These are phyloP conservation scores for Myriosclerotinia duriaeana DNA, from an alignment of 2,329 filamentous ascomycete genomes.

Conservation along the genomic window DNA sequence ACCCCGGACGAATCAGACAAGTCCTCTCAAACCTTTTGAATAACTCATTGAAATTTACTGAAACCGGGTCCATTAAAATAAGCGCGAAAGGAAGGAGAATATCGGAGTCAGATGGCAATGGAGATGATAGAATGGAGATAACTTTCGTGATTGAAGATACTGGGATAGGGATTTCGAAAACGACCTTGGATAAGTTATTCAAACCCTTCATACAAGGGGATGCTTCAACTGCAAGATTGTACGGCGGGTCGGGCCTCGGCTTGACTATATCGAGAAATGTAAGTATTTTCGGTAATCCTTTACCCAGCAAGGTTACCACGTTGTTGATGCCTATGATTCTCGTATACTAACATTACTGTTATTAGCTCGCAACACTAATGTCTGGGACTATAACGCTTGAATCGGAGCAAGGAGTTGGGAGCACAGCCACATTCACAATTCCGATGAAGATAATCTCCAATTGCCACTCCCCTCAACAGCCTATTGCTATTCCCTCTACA, in stretches of 20 bases:
- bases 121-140: constrained; percentile 49
- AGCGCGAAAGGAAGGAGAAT: constrained; percentile 40
- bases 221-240: constrained; percentile 72
- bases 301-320: neutral
- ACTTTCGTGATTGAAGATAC: constrained; percentile 73
- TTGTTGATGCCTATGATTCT: neutral
- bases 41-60: constrained; percentile 81
- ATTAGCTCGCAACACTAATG: constrained; percentile 34
- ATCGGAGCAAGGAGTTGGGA: constrained; percentile 28
- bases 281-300: constrained; percentile 1
- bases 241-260: constrained; percentile 74
- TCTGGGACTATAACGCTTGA: constrained; percentile 30
- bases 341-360: neutral
- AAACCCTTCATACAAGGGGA: constrained; percentile 79
- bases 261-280: constrained; percentile 64
- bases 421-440: constrained; percentile 32
- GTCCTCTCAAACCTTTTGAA: constrained; percentile 78
- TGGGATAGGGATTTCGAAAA: constrained; percentile 67
- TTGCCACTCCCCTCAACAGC: constrained; percentile 5
- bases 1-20: constrained; percentile 73
- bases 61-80: constrained; percentile 59
- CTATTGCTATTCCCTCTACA: neutral
- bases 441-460: constrained; percentile 31
- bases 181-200: constrained; percentile 72
- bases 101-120: constrained; percentile 30